phyloP scores from a whole-genome alignment of 2,329 filamentous ascomycete species.

The Trichoderma semiorbis region DNA sequence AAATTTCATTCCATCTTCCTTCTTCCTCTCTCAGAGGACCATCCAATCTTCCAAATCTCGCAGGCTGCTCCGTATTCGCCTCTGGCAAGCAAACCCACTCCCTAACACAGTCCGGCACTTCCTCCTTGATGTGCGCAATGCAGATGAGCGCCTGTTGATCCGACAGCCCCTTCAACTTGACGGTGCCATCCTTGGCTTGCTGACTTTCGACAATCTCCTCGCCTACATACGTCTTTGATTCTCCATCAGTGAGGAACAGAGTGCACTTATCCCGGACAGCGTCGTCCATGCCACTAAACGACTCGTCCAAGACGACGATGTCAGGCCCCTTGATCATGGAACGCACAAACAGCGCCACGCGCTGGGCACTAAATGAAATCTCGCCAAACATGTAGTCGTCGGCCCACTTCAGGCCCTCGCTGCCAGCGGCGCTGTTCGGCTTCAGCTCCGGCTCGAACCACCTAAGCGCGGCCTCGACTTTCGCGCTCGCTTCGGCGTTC shows the following conservation, averaged over 20 bases:
- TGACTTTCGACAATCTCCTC: conserved; percentile 46
- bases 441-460: conserved; percentile 82
- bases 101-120: conserved; percentile 78
- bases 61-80: conserved; percentile 57
- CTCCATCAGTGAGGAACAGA: conserved; percentile 68
- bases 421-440: conserved; percentile 39
- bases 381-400: conserved; percentile 66
- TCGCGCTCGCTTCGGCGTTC: conserved; percentile 49
- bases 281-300: conserved; percentile 82
- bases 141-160: conserved; percentile 79
- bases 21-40: conserved; percentile 58
- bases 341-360: conserved; percentile 78
- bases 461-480: conserved; percentile 65
- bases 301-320: conserved; percentile 81
- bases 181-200: conserved; percentile 39
- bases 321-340: conserved; percentile 78
- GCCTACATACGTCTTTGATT: conserved; percentile 42
- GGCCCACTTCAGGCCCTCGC: conserved; percentile 57
- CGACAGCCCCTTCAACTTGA: conserved; percentile 60
- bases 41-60: conserved; percentile 62
- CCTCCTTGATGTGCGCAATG: conserved; percentile 85
- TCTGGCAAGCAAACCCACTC: conserved; percentile 87
- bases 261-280: conserved; percentile 82
- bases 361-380: conserved; percentile 76
- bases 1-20: conserved; percentile 62